Evolutionary conservation across 2,329 filamentous ascomycete species (phyloP).

Genomic region (Fusarium sororula): DNA sequence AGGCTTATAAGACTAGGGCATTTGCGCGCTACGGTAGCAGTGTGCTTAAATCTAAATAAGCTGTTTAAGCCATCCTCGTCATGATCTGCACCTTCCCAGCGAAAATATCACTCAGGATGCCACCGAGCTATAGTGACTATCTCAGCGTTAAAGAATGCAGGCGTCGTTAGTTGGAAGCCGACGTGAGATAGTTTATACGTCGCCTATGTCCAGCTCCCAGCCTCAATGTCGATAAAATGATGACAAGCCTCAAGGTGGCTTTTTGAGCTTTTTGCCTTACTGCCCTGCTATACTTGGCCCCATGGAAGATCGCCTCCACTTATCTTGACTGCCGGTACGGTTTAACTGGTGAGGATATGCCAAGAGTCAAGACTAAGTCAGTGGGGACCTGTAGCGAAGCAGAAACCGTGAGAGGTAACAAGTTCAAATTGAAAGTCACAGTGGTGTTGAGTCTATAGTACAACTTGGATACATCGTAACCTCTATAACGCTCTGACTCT

Average conservation of each 20-base stretch:
- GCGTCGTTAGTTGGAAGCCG: not conserved
- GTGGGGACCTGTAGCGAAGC: not conserved
- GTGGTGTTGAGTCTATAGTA: not conserved
- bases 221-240: not conserved
- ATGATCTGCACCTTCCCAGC: fast-evolving
- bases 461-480: fast-evolving
- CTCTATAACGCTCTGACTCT: not conserved
- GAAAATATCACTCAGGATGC: fast-evolving
- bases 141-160: not conserved
- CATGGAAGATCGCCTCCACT: fast-evolving
- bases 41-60: fast-evolving
- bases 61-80: not conserved
- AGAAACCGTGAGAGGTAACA: fast-evolving
- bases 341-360: not conserved
- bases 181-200: not conserved
- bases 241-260: not conserved
- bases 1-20: not conserved
- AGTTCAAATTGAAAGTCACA: fast-evolving
- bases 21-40: not conserved
- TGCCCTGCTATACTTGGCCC: not conserved
- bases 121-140: not conserved
- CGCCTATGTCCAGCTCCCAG: not conserved
- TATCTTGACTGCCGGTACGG: fast-evolving
- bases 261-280: too few relatives aligned
- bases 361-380: too few relatives aligned